Evolutionary conservation across 202 grass and related monocot species (phyloP).

Genomic region (Hordeum pubiflorum): DNA sequence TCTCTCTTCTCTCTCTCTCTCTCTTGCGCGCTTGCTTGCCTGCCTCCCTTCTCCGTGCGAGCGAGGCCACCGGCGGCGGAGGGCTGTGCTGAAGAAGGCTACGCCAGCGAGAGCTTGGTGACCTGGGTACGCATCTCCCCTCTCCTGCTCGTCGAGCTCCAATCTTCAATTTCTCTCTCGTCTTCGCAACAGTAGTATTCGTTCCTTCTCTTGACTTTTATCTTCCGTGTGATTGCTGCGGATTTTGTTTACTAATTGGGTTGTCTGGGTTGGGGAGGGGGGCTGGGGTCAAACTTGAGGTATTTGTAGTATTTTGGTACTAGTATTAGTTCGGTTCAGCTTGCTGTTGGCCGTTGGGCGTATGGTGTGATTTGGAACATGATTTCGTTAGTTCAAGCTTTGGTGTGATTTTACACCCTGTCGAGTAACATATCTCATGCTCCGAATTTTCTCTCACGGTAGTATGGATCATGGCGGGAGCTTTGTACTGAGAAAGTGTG

Average conservation of each 20-base stretch:
- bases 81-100: not conserved
- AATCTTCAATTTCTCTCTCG: not conserved
- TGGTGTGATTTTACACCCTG: not conserved
- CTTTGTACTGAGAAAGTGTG: not conserved
- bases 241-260: not conserved
- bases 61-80: not conserved
- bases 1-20: not conserved
- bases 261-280: not conserved
- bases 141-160: conserved; percentile 1
- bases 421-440: not conserved
- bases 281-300: not conserved
- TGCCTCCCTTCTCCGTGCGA: not conserved
- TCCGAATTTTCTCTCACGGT: not conserved
- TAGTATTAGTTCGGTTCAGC: not conserved
- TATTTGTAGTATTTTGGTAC: not conserved
- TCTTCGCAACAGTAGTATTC: not conserved
- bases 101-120: not conserved
- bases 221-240: not conserved
- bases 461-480: not conserved
- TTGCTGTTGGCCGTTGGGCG: not conserved
- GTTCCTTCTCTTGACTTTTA: not conserved
- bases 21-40: not conserved
- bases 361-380: not conserved
- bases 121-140: conserved; percentile 27
- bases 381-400: not conserved